Percentiles rank a stretch among this genome's conserved stretches.
phyloP scores from a whole-genome alignment of 2,329 filamentous ascomycete genomes.

The Verticillium isaacii region DNA sequence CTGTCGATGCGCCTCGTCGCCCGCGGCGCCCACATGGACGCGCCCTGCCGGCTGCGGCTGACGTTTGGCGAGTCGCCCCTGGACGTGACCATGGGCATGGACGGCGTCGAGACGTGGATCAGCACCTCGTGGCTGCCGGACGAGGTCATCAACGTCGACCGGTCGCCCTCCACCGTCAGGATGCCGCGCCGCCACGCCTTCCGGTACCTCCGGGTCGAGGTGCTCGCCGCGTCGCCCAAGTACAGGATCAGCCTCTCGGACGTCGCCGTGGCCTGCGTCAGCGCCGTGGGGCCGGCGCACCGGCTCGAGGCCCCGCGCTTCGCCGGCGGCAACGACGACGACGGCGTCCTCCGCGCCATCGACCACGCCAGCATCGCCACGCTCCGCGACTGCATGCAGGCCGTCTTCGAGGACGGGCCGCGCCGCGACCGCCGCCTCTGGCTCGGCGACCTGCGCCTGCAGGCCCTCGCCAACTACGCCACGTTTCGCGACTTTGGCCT shows the following conservation, averaged over 20 bases:
- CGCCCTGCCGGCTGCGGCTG: constrained; percentile 26
- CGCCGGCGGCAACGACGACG: constrained; percentile 8
- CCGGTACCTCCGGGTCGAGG: constrained; percentile 25
- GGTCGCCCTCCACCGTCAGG: constrained; percentile 21
- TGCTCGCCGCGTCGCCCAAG: constrained; percentile 27
- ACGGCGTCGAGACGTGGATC: constrained; percentile 28
- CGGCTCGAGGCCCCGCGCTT: constrained; percentile 13
- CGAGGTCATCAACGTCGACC: constrained; percentile 28
- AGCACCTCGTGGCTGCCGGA: constrained; percentile 31
- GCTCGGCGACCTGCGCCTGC: constrained; percentile 28
- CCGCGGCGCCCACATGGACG: constrained; percentile 25
- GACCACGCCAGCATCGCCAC: constrained; percentile 25
- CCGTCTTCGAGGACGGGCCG: constrained; percentile 31
- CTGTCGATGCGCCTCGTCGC: constrained; percentile 22
- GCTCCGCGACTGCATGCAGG: constrained; percentile 30
- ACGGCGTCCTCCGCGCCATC: constrained; percentile 18
- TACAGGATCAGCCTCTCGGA: constrained; percentile 25
- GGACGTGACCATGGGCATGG: constrained; percentile 27
- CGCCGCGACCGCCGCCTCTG: constrained; percentile 28
- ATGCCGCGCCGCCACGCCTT: constrained; percentile 25
- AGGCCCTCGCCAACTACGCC: constrained; percentile 28
- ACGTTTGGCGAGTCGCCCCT: constrained; percentile 30
- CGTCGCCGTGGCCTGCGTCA: constrained; percentile 21
- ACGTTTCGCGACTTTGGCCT: constrained; percentile 27
- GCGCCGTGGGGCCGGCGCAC: constrained; percentile 17